Conservation (phyloP, 306 rosid species). For the Cucurbita maxima region DNA sequence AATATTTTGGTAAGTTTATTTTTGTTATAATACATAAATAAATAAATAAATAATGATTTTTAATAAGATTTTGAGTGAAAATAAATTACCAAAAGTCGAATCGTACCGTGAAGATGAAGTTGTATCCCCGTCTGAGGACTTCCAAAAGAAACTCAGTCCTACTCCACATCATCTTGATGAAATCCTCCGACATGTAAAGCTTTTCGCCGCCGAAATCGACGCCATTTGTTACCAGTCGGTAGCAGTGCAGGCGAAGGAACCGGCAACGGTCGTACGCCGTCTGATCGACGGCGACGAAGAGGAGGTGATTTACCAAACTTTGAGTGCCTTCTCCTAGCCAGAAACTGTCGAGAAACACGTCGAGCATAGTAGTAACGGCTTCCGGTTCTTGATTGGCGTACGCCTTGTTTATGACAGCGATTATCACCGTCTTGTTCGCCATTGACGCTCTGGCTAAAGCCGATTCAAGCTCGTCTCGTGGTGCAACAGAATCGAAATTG, state of each 20-base stretch:
- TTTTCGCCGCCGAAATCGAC: constrained; percentile 48
- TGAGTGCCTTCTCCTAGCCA: constrained; percentile 61
- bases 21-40: too few relatives aligned
- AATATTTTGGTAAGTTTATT: too few relatives aligned
- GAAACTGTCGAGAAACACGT: constrained; percentile 49
- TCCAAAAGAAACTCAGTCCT: constrained; percentile 39
- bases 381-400: constrained; percentile 36
- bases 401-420: constrained; percentile 46
- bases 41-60: too few relatives aligned
- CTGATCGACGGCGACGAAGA: constrained; percentile 54
- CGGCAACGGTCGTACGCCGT: constrained; percentile 48
- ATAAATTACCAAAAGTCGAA: not conserved
- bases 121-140: constrained; percentile 67
- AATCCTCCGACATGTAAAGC: constrained; percentile 52
- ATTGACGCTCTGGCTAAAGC: constrained; percentile 36
- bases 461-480: constrained; percentile 27
- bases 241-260: constrained; percentile 40
- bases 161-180: constrained; percentile 75
- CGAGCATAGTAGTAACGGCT: constrained; percentile 46
- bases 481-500: not conserved
- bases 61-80: too few relatives aligned
- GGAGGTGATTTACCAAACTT: constrained; percentile 30
- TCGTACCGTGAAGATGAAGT: constrained; percentile 50
- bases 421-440: constrained; percentile 53
- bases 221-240: constrained; percentile 34